Base-by-base conservation (phyloP, 345 rosid species). In the Camelina laxa region DNA sequence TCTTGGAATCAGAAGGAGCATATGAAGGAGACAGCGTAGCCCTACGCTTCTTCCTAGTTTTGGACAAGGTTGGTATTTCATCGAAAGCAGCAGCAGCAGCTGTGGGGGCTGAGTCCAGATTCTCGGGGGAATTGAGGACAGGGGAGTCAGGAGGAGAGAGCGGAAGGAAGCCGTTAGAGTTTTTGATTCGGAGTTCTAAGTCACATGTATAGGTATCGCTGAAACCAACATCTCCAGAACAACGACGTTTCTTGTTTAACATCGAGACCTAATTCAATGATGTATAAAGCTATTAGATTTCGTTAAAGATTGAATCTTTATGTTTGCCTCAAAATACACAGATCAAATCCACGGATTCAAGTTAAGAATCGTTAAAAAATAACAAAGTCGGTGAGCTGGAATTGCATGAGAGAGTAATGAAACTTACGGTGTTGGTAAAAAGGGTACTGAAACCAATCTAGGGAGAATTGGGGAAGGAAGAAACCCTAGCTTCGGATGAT, bases 91-190 rank as follows among this genome's bases (percentile, higher is more conserved):
- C 16, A 22, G 27, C 27, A 27, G 30, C 30, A 27, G 30, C 30
- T 4, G 5, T 27, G 17, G 33, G 13, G 22, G 4, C 13, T 10
- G 31, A 12, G 47, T 60, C 45, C 9, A 14, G 12, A 11, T 21
- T 67, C 49, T 13, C 21, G 10, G n/a, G 60, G 4, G 41, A 38
- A 9, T 38, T 38, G 41, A 10, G 13, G 41, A 38, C 13, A 38
- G 41, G 41, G 1, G 65, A 60, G 2, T 60, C 65, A 38, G 31
- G 10, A 60, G 65, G 48, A 33, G 70, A 66, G 9, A 31, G 19
- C 1, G 67, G 45, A 60, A 60, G 65, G 19, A 38, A 60, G 27
- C 65, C 65, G 49, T 60, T 60, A 1, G 65, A 12, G 65, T 60
- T 42, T 48, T 60, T 38, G 65, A 60, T 6, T 33, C 11, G 48